Base-by-base conservation (phyloP, 2,329 filamentous ascomycete species). In the Paecilomyces fulvus region DNA sequence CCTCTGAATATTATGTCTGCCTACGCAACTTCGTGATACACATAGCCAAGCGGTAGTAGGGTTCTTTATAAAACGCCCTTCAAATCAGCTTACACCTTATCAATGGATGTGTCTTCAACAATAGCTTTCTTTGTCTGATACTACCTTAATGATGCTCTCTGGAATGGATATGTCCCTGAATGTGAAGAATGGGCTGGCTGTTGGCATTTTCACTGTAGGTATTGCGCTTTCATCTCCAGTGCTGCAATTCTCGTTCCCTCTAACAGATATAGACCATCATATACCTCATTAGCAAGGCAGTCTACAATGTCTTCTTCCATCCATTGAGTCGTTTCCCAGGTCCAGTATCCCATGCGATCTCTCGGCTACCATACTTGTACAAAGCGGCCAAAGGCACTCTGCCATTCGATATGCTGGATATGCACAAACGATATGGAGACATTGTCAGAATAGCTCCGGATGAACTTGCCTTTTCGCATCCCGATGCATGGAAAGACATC, bases 401-500 rank as follows among this genome's bases (percentile, higher is more conserved):
- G 5, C 57, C 60, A 14, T 61, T 62, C 14, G 56, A 64, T 5
- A 59, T 67, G n/a, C 52, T 61, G 3, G 51, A 61, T 7, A 52
- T 68, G 5, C 68, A 71, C 51, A 17, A 59, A 28, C 60, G 59
- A 25, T 68, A 71, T 30, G 68, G 68, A 3, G 52, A 64, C 9
- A 60, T 69, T 12, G 61, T 71, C 3, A 66, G 68, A 1, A 64
- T 70, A 23, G 67, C 62, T 11, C 64, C 65, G 1, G 60, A 66
- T 21, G 62, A 70, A 43, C 59, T 69, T 4, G 59, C 60, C 25
- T 67, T 69, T 33, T 54, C 63, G 2, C 53, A 60, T 30, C 49
- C 58, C 2, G 62, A 64, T 11, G 67, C 64, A 4, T 66, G 67
- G 67, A 62, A 65, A 51, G 64, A 68, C 23, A 68, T 70, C 46